These are phyloP conservation scores for Lachnum nothofagi DNA, from an alignment of 2,329 filamentous ascomycete species.

Conservation along the genomic window DNA sequence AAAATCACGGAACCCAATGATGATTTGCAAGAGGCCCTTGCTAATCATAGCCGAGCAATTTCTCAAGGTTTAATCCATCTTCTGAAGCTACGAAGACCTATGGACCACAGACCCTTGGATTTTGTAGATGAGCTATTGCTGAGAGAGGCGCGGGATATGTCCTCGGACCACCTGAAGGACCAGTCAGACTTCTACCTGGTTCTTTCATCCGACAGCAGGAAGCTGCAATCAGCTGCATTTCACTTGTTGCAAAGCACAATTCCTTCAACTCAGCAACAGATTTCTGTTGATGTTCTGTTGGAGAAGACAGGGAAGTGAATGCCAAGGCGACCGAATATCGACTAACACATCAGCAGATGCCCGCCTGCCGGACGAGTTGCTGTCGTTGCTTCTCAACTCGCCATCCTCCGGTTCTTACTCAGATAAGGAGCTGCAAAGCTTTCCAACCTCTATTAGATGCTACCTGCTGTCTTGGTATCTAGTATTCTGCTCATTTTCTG, in stretches of 20 bases:
- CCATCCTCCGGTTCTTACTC: constrained; percentile 65
- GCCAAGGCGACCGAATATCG: neutral
- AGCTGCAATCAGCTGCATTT: constrained; percentile 77
- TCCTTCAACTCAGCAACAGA: constrained; percentile 70
- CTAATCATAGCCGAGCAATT: constrained; percentile 51
- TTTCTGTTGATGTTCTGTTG: constrained; percentile 71
- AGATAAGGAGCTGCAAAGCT: constrained; percentile 60
- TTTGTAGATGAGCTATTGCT: constrained; percentile 72
- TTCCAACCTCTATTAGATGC: constrained; percentile 65
- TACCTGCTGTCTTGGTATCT: constrained; percentile 89
- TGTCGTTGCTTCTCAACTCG: constrained; percentile 76
- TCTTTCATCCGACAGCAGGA: constrained; percentile 67
- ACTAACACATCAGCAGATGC: constrained; percentile 43
- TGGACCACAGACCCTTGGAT: constrained; percentile 58
- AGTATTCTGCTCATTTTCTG: constrained; percentile 77
- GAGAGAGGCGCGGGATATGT: constrained; percentile 61
- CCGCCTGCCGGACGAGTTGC: constrained; percentile 73
- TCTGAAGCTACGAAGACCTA: constrained; percentile 48
- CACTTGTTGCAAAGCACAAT: constrained; percentile 75
- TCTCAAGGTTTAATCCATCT: constrained; percentile 57
- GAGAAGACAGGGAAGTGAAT: constrained; percentile 54
- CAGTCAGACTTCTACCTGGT: constrained; percentile 67
- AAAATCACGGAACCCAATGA: constrained; percentile 72
- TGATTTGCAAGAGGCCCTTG: constrained; percentile 72
- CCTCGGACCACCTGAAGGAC: constrained; percentile 57